Base-by-base conservation (phyloP, 148 eudicot genomes). In the Salicornia ramosissima region DNA sequence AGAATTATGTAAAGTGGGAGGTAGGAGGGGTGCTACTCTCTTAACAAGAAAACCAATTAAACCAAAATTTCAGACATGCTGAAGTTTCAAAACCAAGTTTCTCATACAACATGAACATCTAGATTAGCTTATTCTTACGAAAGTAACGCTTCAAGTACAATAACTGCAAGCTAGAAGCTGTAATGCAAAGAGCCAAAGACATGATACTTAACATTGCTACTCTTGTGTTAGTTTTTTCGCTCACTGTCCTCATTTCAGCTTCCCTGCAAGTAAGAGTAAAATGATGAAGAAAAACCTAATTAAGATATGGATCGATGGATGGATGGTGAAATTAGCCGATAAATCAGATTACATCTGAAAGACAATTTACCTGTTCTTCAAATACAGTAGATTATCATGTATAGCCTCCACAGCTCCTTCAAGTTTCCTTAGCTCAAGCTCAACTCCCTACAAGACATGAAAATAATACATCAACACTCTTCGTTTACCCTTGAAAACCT, bases 371-470 rank as follows among this genome's bases (percentile, higher is more conserved):
- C 88, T 81, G 82, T 53, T 77, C 71, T 78, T 86, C 49, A 92
- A 86, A 71, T 85, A 83, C 5, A 89, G 19, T 49, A 89, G 66
- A 81, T 92, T 89, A 69, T 89, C 92, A 77, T 86, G 97, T 52
- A 92, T 86, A 53, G 92, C 85, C 75, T 92, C 96, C 36, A 92
- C 92, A 59, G 85, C 86, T 75, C 86, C 96, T 80, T 87, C 96
- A 61, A 92, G 92, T 87, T 92, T 92, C 82, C 76, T 79, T 59
- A 92, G 76, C 78, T 89, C 97, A 45, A 92, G 92, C 69, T 92
- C 96, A 64, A 92, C 84, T 52, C 97, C 92, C 92, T 87, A 63
- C 47, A 55, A 47, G 10, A n/a, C n/a, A n/a, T n/a, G n/a, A n/a
- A n/a, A n/a, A n/a, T n/a, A n/a, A n/a, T n/a, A n/a, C n/a, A n/a